phyloP scores from a whole-genome alignment of 257 asterid genomes.

The Solanum etuberosum region DNA sequence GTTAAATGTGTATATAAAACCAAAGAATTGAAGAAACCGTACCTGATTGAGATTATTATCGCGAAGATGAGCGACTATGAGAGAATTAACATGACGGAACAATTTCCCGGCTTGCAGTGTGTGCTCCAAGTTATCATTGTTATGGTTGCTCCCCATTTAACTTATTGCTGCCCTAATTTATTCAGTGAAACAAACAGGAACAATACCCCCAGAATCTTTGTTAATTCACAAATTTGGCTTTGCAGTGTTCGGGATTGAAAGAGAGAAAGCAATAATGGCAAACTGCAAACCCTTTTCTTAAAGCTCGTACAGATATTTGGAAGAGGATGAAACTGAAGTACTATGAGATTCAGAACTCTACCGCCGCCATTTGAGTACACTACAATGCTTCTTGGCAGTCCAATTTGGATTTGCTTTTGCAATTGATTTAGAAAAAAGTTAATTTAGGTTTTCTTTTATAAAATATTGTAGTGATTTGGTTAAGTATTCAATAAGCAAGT shows the following conservation, averaged over 20 bases:
- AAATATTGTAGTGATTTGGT: neutral
- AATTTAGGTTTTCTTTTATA: neutral
- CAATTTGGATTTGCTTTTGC: neutral
- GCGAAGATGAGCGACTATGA: conserved; percentile 75
- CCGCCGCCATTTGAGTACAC: neutral
- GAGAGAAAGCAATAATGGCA: neutral
- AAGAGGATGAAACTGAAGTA: neutral
- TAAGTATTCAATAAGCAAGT: neutral
- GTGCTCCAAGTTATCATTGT: conserved; percentile 41
- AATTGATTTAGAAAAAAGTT: neutral
- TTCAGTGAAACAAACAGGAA: neutral
- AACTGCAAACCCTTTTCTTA: neutral
- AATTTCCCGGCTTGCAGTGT: conserved; percentile 61
- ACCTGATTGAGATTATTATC: conserved; percentile 72
- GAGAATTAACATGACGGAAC: conserved; percentile 55
- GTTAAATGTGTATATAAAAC: neutral
- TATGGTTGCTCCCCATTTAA: conserved; percentile 21
- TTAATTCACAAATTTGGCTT: neutral
- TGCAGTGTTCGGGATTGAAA: neutral
- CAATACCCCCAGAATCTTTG: neutral
- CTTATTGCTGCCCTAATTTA: neutral
- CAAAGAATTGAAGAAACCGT: neutral
- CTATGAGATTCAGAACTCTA: neutral
- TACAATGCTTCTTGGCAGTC: neutral
- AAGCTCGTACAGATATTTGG: neutral